Conservation (phyloP, 805 yeast genomes). For the Suhomyces sp. region DNA sequence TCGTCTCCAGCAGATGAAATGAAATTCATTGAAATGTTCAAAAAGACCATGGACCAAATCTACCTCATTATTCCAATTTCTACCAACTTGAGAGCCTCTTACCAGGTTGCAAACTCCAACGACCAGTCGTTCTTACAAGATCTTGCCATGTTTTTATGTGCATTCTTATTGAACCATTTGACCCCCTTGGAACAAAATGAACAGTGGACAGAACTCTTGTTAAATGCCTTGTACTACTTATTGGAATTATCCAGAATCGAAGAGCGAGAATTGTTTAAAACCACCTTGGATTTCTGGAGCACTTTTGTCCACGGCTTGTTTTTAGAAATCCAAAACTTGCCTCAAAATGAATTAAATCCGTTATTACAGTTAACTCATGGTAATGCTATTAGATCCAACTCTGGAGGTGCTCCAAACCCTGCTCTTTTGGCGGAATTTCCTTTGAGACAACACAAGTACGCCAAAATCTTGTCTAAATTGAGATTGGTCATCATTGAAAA, state of each 20-base stretch:
- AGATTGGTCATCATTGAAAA: constrained; percentile 93
- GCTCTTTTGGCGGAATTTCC: constrained; percentile 72
- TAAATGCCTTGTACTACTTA: constrained; percentile 75
- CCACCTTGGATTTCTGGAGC: constrained; percentile 93
- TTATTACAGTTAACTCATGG: constrained; percentile 62
- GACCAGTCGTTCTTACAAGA: constrained; percentile 96
- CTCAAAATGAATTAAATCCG: constrained; percentile 69
- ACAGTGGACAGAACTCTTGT: constrained; percentile 53
- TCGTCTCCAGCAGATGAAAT: constrained; percentile 40
- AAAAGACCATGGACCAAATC: constrained; percentile 68
- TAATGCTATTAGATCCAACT: constrained; percentile 35
- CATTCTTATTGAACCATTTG: constrained; percentile 76
- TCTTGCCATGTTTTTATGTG: constrained; percentile 86
- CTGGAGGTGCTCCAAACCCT: constrained; percentile 85
- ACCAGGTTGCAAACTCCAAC: constrained; percentile 67
- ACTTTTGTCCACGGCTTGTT: constrained; percentile 78
- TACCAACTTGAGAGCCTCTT: constrained; percentile 68
- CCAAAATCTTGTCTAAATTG: constrained; percentile 73
- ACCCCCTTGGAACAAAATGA: constrained; percentile 55
- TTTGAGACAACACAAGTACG: constrained; percentile 80
- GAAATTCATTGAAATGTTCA: constrained; percentile 68
- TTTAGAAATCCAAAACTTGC: constrained; percentile 80
- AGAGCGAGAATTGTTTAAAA: constrained; percentile 93
- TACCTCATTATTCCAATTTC: constrained; percentile 65
- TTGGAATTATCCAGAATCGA: constrained; percentile 85